These are phyloP conservation scores for Acer negundo DNA, from an alignment of 345 rosid genomes.

Conservation along the genomic window DNA sequence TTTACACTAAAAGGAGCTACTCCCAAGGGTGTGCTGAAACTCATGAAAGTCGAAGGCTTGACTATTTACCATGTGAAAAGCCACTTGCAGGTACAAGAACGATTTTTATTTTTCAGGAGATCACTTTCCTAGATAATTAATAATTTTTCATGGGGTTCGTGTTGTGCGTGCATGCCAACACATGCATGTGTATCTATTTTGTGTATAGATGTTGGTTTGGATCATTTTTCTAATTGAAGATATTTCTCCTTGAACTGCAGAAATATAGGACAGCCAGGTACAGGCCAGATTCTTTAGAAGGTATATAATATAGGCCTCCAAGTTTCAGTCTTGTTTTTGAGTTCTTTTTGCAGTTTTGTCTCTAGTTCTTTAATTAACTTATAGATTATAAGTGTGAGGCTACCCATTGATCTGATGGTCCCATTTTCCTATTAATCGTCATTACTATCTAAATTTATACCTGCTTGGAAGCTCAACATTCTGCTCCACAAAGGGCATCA, in stretches of 20 bases:
- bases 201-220: neutral
- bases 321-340: neutral
- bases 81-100: conserved; percentile 73
- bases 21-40: conserved; percentile 91
- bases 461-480: neutral
- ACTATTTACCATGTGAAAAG: conserved; percentile 94
- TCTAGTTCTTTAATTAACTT: neutral
- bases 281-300: conserved; percentile 74
- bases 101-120: conserved; percentile 6
- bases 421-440: neutral
- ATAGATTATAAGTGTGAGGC: neutral
- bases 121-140: neutral
- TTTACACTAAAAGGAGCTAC: conserved; percentile 63
- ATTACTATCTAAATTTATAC: neutral
- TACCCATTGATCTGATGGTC: neutral
- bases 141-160: neutral
- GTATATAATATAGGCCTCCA: conserved; percentile 36
- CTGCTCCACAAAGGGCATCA: neutral
- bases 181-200: neutral
- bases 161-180: neutral
- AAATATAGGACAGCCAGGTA: conserved; percentile 87
- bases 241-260: conserved; percentile 50
- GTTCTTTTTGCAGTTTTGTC: neutral
- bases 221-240: conserved; percentile 24
- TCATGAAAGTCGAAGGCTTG: conserved; percentile 82